These are phyloP conservation scores for Solanum hybrid DNA, from an alignment of 305 asterid species.

Conservation along the genomic window DNA sequence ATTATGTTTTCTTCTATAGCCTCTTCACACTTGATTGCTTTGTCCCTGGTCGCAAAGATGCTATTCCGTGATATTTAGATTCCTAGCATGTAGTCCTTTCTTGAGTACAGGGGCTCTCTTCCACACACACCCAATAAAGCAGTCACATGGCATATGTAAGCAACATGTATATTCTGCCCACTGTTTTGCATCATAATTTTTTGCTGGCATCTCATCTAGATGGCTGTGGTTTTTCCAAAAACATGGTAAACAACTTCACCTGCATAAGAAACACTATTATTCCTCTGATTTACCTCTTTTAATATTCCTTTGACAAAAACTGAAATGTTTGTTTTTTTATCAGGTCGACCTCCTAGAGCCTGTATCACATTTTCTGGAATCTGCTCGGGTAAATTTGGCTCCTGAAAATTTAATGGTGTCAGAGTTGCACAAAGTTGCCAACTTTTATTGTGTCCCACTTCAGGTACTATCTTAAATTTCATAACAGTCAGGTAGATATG, in stretches of 20 bases:
- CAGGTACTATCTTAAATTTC: slow-evolving; percentile 35
- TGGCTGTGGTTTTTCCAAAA: neutral
- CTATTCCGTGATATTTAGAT: neutral
- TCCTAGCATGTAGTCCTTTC: neutral
- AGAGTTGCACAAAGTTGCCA: slow-evolving; percentile 58
- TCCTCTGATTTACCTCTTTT: neutral
- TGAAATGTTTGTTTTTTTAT: slow-evolving; percentile 11
- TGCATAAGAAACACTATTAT: neutral
- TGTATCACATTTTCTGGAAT: slow-evolving; percentile 76
- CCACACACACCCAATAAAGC: neutral
- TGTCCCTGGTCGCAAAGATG: neutral
- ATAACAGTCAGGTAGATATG: neutral
- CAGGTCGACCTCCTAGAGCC: slow-evolving; percentile 99
- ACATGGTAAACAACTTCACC: neutral
- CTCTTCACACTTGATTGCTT: neutral
- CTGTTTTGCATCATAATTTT: neutral
- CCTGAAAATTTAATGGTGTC: slow-evolving; percentile 58
- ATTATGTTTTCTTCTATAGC: neutral
- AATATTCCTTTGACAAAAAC: neutral
- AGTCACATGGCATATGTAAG: neutral
- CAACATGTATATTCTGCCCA: neutral
- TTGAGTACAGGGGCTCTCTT: neutral
- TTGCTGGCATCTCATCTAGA: neutral
- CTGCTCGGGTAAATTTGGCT: slow-evolving; percentile 69
- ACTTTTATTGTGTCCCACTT: slow-evolving; percentile 75